Evolutionary conservation across 495 filamentous ascomycete species (phyloP).

Genomic region (Hypoxylon trugodes): DNA sequence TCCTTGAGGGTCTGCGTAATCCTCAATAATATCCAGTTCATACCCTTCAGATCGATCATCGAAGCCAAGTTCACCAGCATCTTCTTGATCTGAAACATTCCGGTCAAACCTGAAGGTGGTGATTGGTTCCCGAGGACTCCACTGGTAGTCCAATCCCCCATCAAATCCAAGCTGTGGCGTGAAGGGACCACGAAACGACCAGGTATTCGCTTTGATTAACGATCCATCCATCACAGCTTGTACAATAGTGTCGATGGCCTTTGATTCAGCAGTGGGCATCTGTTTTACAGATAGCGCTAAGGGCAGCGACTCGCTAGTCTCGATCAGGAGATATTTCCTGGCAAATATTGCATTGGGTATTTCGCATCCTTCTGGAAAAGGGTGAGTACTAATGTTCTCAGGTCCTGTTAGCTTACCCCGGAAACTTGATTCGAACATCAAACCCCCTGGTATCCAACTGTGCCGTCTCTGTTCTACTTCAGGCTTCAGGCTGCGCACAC

Average conservation of each 20-base stretch:
- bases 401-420: slow-evolving; percentile 22
- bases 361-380: slow-evolving; percentile 34
- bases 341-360: slow-evolving; percentile 47
- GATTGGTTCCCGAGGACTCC: slow-evolving; percentile 32
- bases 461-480: slow-evolving; percentile 31
- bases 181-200: slow-evolving; percentile 45
- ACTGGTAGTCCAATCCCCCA: slow-evolving; percentile 45
- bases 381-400: slow-evolving; percentile 12
- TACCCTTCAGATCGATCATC: background rate
- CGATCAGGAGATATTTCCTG: slow-evolving; percentile 44
- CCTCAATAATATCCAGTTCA: background rate
- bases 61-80: background rate
- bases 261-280: slow-evolving; percentile 46
- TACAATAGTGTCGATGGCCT: slow-evolving; percentile 53
- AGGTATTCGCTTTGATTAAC: slow-evolving; percentile 28
- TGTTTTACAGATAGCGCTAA: slow-evolving; percentile 27
- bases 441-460: slow-evolving; percentile 34
- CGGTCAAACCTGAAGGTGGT: slow-evolving; percentile 27
- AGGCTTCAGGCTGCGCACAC: slow-evolving; percentile 11
- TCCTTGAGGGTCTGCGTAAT: background rate
- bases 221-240: slow-evolving; percentile 49
- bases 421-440: slow-evolving; percentile 28
- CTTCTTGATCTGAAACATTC: slow-evolving; percentile 4
- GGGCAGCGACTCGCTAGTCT: slow-evolving; percentile 38
- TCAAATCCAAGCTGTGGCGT: slow-evolving; percentile 47